phyloP scores from a whole-genome alignment of 108 stramenopile genomes.

The Schizochytrium sp. region DNA sequence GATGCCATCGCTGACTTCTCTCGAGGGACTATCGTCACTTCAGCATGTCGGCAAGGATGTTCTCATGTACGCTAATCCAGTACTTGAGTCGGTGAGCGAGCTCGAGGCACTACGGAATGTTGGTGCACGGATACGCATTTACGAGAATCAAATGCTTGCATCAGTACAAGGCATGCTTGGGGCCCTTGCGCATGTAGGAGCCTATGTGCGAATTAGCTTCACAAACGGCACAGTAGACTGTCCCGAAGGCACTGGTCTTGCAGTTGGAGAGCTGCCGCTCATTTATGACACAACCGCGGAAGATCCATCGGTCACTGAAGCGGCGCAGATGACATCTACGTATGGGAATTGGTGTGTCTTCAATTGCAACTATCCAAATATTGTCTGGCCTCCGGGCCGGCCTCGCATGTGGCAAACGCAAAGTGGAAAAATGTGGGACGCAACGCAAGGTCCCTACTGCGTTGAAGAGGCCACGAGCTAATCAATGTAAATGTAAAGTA shows the following conservation, averaged over 20 bases:
- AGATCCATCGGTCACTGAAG: neutral
- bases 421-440: neutral
- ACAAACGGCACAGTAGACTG: neutral
- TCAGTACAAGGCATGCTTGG: neutral
- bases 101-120: neutral
- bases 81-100: neutral
- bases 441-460: neutral
- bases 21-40: neutral
- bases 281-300: slow-evolving; percentile 3
- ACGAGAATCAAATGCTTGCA: neutral
- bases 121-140: neutral
- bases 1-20: neutral
- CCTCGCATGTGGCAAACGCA: neutral
- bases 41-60: neutral
- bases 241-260: neutral
- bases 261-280: neutral
- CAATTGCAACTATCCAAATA: neutral
- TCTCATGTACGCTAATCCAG: neutral
- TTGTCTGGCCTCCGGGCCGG: neutral
- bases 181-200: neutral
- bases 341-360: neutral
- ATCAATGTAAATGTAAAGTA: neutral
- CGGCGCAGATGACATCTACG: neutral
- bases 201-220: neutral
- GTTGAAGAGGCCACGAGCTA: neutral